phyloP scores from a whole-genome alignment of 495 filamentous ascomycete genomes.

The Terfezia claveryi region DNA sequence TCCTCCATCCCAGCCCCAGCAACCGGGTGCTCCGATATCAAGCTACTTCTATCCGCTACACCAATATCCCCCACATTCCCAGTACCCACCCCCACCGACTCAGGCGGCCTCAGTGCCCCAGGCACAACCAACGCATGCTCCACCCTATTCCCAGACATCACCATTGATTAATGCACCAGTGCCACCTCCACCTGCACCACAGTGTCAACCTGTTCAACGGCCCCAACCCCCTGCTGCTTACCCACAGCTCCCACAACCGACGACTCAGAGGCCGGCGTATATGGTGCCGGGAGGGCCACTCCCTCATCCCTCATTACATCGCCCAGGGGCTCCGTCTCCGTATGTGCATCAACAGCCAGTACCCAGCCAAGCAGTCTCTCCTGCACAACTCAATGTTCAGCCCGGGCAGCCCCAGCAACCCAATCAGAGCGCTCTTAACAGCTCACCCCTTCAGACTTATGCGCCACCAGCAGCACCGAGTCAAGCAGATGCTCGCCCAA shows the following conservation, averaged over 20 bases:
- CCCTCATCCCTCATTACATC: slow-evolving; percentile 9
- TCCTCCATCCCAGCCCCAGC: not conserved
- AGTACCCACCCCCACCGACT: not conserved
- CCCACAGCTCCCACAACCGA: not conserved
- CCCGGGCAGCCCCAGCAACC: too few relatives aligned
- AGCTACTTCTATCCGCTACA: not conserved
- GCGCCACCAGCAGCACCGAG: too few relatives aligned
- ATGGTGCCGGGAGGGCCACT: not conserved
- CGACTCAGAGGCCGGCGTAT: not conserved
- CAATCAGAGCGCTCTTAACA: too few relatives aligned
- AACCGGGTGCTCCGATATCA: not conserved
- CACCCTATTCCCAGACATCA: not conserved
- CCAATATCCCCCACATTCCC: not conserved
- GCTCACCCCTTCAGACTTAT: too few relatives aligned
- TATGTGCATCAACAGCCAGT: slow-evolving; percentile 1
- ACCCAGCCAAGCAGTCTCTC: not conserved
- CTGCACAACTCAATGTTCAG: too few relatives aligned
- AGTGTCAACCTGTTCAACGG: not conserved
- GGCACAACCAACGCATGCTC: not conserved
- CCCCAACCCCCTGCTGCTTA: not conserved
- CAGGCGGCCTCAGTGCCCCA: not conserved
- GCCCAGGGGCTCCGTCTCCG: slow-evolving; percentile 9
- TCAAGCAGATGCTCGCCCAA: too few relatives aligned
- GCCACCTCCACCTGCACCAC: not conserved
- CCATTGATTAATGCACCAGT: not conserved